These are phyloP conservation scores for Trypanosoma platydactyli DNA, from an alignment of 208 protist species.

Conservation along the genomic window DNA sequence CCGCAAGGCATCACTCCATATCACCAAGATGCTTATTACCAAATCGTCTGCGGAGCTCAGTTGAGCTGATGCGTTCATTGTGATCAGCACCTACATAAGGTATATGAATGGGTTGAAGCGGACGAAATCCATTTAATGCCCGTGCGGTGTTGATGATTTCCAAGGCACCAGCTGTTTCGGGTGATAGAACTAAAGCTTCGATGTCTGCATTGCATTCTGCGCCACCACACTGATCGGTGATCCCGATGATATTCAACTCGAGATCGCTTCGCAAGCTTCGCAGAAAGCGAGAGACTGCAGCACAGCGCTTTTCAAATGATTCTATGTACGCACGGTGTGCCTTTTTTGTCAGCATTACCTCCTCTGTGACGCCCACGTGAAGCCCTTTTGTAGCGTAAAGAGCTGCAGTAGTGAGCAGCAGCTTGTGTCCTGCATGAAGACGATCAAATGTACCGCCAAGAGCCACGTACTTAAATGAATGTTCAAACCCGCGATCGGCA, in stretches of 20 bases:
- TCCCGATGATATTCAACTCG: constrained; percentile 59
- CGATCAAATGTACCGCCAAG: constrained; percentile 91
- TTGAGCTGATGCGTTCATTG: constrained; percentile 68
- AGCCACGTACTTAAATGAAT: constrained; percentile 71
- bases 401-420: constrained; percentile 76
- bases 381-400: constrained; percentile 64
- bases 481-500: constrained; percentile 42
- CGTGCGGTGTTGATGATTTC: constrained; percentile 68
- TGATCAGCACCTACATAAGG: constrained; percentile 54
- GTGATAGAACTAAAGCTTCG: constrained; percentile 78
- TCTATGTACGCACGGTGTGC: constrained; percentile 66
- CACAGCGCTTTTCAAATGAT: constrained; percentile 57
- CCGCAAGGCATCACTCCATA: background rate
- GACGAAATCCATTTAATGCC: constrained; percentile 40
- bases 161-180: constrained; percentile 67
- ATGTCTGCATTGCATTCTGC: constrained; percentile 59
- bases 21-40: background rate
- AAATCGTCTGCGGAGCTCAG: constrained; percentile 40
- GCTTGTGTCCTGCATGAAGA: constrained; percentile 87
- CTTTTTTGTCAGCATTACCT: constrained; percentile 64
- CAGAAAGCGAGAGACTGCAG: constrained; percentile 52
- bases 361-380: constrained; percentile 69
- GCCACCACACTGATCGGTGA: constrained; percentile 68
- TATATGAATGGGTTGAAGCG: constrained; percentile 55
- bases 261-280: constrained; percentile 53